Evolutionary conservation across 2,329 filamentous ascomycete species (phyloP).

Genomic region (Aspergillus terreus): DNA sequence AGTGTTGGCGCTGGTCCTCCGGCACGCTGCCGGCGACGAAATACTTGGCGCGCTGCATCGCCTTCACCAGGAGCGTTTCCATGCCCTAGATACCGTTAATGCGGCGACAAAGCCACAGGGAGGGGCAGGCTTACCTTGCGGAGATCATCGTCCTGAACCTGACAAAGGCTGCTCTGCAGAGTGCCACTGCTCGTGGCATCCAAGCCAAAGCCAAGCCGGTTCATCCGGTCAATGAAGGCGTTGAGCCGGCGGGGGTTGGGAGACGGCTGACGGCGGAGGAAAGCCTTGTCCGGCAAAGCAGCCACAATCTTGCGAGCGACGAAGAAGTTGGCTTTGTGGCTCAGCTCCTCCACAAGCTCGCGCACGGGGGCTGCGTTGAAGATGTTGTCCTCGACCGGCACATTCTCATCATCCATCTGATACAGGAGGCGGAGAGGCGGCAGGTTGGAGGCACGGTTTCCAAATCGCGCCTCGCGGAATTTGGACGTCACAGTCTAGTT

Average conservation of each 20-base stretch:
- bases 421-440: conserved; percentile 84
- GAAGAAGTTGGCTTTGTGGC: conserved; percentile 86
- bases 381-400: conserved; percentile 92
- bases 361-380: conserved; percentile 87
- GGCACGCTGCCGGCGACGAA: conserved; percentile 75
- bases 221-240: conserved; percentile 91
- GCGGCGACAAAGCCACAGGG: not conserved
- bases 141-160: conserved; percentile 80
- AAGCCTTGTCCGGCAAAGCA: conserved; percentile 83
- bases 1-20: conserved; percentile 79
- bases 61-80: conserved; percentile 92
- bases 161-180: conserved; percentile 92
- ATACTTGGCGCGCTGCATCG: conserved; percentile 96
- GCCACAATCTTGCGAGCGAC: conserved; percentile 79
- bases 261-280: conserved; percentile 79
- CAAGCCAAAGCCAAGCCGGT: conserved; percentile 81
- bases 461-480: conserved; percentile 83
- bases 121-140: conserved; percentile 60
- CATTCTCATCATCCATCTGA: conserved; percentile 96
- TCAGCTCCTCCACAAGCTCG: conserved; percentile 91
- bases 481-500: conserved; percentile 72
- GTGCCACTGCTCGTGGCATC: conserved; percentile 85
- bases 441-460: conserved; percentile 72
- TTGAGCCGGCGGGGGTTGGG: conserved; percentile 86
- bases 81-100: conserved; percentile 60